Percentiles rank a stretch among this genome's conserved stretches.
phyloP scores from a whole-genome alignment of 768 basidiomycete species.

The Hortiboletus flavorubellus region DNA sequence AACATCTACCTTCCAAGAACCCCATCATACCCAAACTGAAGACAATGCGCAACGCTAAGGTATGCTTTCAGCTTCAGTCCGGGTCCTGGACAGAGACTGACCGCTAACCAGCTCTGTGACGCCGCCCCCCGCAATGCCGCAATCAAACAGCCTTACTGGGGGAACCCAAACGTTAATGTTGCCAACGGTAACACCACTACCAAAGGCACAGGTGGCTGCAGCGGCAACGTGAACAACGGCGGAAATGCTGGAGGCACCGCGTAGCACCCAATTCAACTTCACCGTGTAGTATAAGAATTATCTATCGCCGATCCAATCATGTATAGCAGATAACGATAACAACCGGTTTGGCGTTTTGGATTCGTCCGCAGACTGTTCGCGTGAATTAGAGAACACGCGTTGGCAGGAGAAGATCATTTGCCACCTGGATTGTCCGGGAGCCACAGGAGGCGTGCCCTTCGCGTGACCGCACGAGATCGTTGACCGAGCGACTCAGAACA shows the following conservation, averaged over 20 bases:
- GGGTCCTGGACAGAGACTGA: not conserved
- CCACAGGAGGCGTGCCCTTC: not conserved
- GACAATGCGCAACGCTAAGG: constrained; percentile 14
- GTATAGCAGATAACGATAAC: constrained; percentile 3
- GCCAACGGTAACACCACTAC: not conserved
- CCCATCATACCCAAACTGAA: not conserved
- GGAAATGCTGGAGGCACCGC: not conserved
- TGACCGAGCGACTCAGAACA: not conserved
- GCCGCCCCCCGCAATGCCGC: not conserved
- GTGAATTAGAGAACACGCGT: not conserved
- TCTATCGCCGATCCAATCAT: not conserved
- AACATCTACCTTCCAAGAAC: not conserved
- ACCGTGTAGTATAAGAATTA: constrained; percentile 6
- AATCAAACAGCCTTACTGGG: constrained; percentile 19
- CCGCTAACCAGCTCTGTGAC: not conserved
- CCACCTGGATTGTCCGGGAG: not conserved
- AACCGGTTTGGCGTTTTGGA: not conserved
- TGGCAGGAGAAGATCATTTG: not conserved
- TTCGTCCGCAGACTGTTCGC: not conserved
- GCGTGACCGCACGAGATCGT: not conserved
- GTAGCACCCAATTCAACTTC: not conserved
- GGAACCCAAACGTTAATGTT: fast-evolving
- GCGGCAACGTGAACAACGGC: not conserved
- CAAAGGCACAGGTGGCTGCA: not conserved
- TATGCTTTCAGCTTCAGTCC: not conserved